phyloP scores from a whole-genome alignment of 768 basidiomycete genomes.

The Nidula microcarpa region DNA sequence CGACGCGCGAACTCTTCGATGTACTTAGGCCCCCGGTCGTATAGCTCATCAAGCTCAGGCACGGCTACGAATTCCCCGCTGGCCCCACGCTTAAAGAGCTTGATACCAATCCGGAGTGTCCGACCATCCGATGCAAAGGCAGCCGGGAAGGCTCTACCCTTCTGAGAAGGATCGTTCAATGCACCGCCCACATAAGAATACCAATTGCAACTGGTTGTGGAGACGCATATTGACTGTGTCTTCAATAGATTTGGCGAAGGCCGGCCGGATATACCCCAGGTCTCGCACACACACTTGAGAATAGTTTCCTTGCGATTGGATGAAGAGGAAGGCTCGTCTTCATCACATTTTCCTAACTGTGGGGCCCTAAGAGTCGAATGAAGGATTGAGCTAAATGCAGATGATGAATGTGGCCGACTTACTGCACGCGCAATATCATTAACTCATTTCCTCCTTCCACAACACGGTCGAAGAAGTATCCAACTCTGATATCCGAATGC shows the following conservation, averaged over 20 bases:
- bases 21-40: background rate
- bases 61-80: background rate
- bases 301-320: background rate
- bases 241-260: background rate
- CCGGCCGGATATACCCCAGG: background rate
- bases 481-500: background rate
- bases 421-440: background rate
- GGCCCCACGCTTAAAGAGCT: constrained; percentile 2
- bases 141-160: background rate
- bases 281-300: background rate
- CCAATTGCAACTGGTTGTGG: background rate
- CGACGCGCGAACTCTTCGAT: background rate
- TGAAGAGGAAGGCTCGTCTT: too few relatives aligned
- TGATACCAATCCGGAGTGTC: constrained; percentile 4
- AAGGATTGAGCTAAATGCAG: too few relatives aligned
- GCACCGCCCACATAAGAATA: background rate
- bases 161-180: background rate
- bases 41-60: background rate
- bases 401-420: background rate
- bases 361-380: background rate
- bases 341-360: background rate
- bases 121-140: constrained; percentile 3
- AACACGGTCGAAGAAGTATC: constrained; percentile 1
- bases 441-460: background rate
- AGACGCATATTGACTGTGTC: background rate